These are phyloP conservation scores for Epipyxis sp. DNA, from an alignment of 108 stramenopile genomes.

Conservation along the genomic window DNA sequence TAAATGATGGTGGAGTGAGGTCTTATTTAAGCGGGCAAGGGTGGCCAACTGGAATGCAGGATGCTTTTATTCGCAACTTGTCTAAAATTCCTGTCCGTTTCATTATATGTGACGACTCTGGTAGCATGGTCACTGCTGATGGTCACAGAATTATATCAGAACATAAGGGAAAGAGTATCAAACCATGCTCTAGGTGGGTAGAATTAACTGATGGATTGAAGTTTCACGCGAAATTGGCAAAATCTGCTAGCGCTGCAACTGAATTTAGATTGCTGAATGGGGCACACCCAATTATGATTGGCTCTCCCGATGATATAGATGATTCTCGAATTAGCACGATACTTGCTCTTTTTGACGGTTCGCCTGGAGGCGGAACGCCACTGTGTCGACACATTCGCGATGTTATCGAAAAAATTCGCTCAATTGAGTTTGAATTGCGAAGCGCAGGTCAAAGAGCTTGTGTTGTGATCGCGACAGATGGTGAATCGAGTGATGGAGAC, in stretches of 20 bases:
- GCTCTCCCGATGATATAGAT: not conserved
- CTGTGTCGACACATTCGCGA: slow-evolving; percentile 61
- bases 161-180: not conserved
- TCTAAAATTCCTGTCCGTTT: slow-evolving; percentile 25
- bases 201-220: not conserved
- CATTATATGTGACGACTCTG: slow-evolving; percentile 29
- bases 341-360: not conserved
- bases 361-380: slow-evolving; percentile 6
- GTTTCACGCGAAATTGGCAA: slow-evolving; percentile 18
- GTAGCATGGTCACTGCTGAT: not conserved
- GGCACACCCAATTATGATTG: slow-evolving; percentile 12
- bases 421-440: slow-evolving; percentile 52
- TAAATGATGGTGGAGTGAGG: not conserved
- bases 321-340: not conserved
- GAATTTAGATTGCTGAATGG: slow-evolving; percentile 32
- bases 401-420: slow-evolving; percentile 60
- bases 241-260: not conserved
- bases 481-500: slow-evolving; percentile 66
- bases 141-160: not conserved
- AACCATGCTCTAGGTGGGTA: not conserved
- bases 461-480: slow-evolving; percentile 79
- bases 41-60: slow-evolving; percentile 23
- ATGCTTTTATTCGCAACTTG: slow-evolving; percentile 14
- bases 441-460: slow-evolving; percentile 65
- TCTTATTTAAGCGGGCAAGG: not conserved